Conservation (phyloP, 2,329 filamentous ascomycete genomes). For the Chrysoporthe deuterocubensis region DNA sequence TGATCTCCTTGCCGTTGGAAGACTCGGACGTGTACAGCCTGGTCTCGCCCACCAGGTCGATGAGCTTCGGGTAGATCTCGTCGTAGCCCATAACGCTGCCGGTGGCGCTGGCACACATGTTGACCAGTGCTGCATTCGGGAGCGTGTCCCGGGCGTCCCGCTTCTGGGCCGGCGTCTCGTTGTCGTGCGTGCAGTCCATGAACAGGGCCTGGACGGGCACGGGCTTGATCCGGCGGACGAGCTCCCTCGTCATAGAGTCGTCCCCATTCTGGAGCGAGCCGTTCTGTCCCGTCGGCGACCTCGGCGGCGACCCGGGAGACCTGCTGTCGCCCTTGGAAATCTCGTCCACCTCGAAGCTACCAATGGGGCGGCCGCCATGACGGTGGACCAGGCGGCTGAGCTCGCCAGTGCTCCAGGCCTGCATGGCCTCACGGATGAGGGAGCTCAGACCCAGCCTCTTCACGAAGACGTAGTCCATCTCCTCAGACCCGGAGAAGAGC, state of each 20-base stretch:
- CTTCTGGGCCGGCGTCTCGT: conserved; percentile 94
- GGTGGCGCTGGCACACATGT: conserved; percentile 92
- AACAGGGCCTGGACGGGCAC: conserved; percentile 91
- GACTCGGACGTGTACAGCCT: conserved; percentile 80
- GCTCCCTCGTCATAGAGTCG: conserved; percentile 56
- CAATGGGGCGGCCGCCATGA: conserved; percentile 91
- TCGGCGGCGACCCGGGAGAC: conserved; percentile 35
- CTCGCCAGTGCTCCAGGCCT: conserved; percentile 94
- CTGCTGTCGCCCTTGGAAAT: conserved; percentile 65
- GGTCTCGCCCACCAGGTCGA: conserved; percentile 92
- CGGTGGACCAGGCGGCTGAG: conserved; percentile 90
- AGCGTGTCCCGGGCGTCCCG: conserved; percentile 92
- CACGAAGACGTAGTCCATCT: conserved; percentile 95
- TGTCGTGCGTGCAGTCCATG: conserved; percentile 99
- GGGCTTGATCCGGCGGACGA: conserved; percentile 81
- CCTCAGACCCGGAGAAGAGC: conserved; percentile 92
- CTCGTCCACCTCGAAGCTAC: conserved; percentile 95
- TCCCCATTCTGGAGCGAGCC: conserved; percentile 39
- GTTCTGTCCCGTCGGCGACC: conserved; percentile 36
- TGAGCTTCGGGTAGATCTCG: conserved; percentile 88
- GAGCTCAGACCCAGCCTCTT: conserved; percentile 89
- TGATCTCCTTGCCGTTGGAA: conserved; percentile 63
- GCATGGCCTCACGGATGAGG: conserved; percentile 96
- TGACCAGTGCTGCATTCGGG: conserved; percentile 89
- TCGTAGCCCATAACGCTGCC: conserved; percentile 99